phyloP scores from a whole-genome alignment of 352 stramenopile genomes.

The Phytophthora quininea region DNA sequence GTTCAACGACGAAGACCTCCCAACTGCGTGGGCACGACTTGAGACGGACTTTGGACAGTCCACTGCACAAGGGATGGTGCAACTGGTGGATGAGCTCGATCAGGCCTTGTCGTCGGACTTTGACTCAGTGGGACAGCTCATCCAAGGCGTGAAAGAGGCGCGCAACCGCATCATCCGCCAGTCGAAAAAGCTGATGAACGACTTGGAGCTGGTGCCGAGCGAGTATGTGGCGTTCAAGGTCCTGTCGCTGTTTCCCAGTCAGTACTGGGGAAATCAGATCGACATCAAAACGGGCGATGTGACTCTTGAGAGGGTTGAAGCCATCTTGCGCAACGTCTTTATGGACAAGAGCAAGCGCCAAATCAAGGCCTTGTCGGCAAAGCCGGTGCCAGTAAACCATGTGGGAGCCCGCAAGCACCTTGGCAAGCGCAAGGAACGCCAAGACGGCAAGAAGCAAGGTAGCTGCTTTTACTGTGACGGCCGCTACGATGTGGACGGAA shows the following conservation, averaged over 20 bases:
- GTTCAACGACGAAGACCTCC: no score
- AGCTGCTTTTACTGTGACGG: slow-evolving; percentile 4
- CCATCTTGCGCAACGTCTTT: slow-evolving; percentile 4
- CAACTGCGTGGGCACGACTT: no score
- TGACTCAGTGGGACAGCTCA: background rate
- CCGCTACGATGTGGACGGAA: background rate
- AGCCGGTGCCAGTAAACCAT: slow-evolving; percentile 3
- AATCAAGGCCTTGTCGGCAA: background rate
- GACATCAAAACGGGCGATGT: background rate
- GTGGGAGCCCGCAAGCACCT: background rate
- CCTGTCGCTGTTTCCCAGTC: slow-evolving; percentile 4
- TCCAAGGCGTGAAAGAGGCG: background rate
- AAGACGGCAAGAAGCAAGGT: background rate
- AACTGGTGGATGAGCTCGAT: background rate
- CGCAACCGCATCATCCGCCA: slow-evolving; percentile 6
- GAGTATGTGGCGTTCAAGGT: slow-evolving; percentile 1
- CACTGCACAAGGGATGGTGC: background rate
- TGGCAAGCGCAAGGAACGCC: slow-evolving; percentile 3
- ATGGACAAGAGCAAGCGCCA: slow-evolving; percentile 2
- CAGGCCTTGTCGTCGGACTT: background rate
- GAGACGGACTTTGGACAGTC: no score
- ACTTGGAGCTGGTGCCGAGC: background rate
- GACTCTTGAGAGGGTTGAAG: slow-evolving; percentile 1
- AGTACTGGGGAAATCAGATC: slow-evolving; percentile 6
- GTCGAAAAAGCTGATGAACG: background rate